A percentile compares a stretch with the other conserved stretches of the same genome.
These are phyloP conservation scores for Fraxinus quadrangulata DNA, from an alignment of 257 asterid species.

Conservation along the genomic window DNA sequence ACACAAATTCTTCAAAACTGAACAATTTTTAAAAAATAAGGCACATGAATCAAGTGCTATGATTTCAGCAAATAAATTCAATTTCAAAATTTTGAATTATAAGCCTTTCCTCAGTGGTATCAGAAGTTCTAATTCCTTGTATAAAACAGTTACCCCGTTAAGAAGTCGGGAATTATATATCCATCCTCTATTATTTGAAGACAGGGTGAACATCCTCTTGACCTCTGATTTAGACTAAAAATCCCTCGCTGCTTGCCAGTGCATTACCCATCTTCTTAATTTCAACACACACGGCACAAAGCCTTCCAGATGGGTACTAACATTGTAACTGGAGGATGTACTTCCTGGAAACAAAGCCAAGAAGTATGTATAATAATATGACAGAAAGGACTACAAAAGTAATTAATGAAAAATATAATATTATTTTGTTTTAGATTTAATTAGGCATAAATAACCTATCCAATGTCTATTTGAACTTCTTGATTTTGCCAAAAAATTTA, in stretches of 20 bases:
- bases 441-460: conserved; percentile 5
- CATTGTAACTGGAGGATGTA: conserved; percentile 69
- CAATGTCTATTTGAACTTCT: not conserved
- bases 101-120: not conserved
- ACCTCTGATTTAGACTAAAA: too few species aligned
- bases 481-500: not conserved
- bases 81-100: too few species aligned
- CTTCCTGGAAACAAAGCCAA: conserved; percentile 45
- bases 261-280: conserved; percentile 26
- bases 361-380: not conserved
- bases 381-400: not conserved
- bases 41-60: too few species aligned
- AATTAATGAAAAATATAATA: conserved; percentile 7
- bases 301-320: conserved; percentile 88
- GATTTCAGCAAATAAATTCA: too few species aligned
- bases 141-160: not conserved
- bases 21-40: too few species aligned
- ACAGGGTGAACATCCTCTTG: too few species aligned
- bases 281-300: conserved; percentile 38
- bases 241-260: not conserved
- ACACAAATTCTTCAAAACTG: too few species aligned
- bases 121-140: not conserved
- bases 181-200: too few species aligned
- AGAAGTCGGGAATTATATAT: conserved; percentile 8
- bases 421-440: not conserved